Evolutionary conservation across 2,329 filamentous ascomycete species (phyloP), one percentile per base, ranked within the genome.

Genomic region (Alternaria sp.): DNA sequence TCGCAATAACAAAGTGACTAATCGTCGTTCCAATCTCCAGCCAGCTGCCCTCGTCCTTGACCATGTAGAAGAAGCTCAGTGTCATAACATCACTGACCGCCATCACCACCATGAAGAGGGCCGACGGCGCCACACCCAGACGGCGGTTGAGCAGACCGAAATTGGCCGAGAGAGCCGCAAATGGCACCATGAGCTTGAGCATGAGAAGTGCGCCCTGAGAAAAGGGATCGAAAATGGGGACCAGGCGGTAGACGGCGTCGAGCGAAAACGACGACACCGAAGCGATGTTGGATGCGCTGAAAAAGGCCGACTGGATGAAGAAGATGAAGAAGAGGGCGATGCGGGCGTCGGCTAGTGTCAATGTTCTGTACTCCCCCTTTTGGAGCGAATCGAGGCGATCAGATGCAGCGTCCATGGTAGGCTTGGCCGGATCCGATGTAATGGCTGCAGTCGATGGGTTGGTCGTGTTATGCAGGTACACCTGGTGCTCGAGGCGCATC

Each of bases 21-120:
- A 99, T 99, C 4, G 93, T 97, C 26, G 93, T 97, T 30, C 96
- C 96, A 77, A 99, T 99, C 78, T 99, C 96, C 63, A 99, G 82
- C 96, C 96, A 99, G 21, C 92, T 96, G 0, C 96, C 96, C 78
- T 99, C 96, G 72, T 99, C 96, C 74, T 92, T 92, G 49, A 99
- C 96, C 73, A 97, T 93, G 89, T 93, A 99, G 82, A 99, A 99
- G 84, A 99, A 99, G 74, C 96, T 93, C 56, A 99, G 85, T 4
- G 96, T 98, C 78, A 98, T 86, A 54, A 97, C 88, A 77, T 99
- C 96, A 64, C 92, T 94, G 55, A 96, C 88, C 1, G 75, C 92
- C 88, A 97, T 97, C 55, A 97, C 94, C 4, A 80, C 70, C 91
- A 97, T 97, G 82, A 98, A 97, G 5, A 99, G 83, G 6, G 94